A percentile compares a stretch with the other conserved stretches of the same genome.
Evolutionary conservation across 108 stramenopile genomes (phyloP).

Genomic region (Skeletonema marinoi): DNA sequence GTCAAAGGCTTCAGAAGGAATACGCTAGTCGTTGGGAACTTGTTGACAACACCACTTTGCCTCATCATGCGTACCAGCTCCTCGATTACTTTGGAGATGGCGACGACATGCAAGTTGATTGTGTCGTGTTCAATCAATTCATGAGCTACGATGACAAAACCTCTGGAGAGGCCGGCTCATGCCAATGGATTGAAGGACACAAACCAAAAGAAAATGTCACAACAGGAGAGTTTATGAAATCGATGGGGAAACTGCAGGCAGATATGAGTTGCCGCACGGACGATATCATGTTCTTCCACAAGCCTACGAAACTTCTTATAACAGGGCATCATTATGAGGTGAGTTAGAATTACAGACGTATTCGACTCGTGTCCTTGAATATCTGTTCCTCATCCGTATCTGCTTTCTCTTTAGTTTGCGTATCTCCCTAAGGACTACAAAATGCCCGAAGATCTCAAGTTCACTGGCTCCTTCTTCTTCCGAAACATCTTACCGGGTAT

Average conservation of each 20-base stretch:
- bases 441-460: neutral
- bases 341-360: too few species aligned
- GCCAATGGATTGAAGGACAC: neutral
- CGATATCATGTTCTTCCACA: slow-evolving; percentile 1
- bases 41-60: neutral
- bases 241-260: neutral
- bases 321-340: neutral
- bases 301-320: neutral
- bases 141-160: neutral
- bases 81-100: slow-evolving; percentile 3
- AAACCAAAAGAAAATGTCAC: neutral
- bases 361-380: too few species aligned
- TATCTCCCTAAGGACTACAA: neutral
- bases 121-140: slow-evolving; percentile 1
- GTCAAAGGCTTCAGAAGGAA: neutral
- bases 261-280: neutral
- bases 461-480: neutral
- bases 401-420: neutral
- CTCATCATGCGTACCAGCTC: neutral
- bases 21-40: neutral
- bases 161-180: neutral
- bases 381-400: too few species aligned
- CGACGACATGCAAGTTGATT: neutral
- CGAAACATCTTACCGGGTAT: neutral
- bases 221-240: neutral